Evolutionary conservation across 495 filamentous ascomycete genomes (phyloP), one percentile per base, ranked within the genome.

Genomic region (Aspergillus coremiiformis): DNA sequence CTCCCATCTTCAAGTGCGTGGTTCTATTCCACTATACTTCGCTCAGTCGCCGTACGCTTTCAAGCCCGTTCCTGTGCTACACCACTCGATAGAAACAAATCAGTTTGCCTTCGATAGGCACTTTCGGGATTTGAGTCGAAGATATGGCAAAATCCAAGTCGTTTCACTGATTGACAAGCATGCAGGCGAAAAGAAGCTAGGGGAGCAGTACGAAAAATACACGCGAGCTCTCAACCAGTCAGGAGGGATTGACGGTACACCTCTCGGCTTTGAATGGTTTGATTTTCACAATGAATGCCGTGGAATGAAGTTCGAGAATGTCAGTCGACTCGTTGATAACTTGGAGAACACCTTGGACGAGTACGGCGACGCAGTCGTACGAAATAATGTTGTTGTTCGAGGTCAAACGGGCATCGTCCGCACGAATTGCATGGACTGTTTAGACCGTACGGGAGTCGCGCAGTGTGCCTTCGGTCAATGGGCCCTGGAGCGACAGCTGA

Each of bases 401-500:
- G 75, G 63, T 37, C 92, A 96, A 61, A 74, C 66, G 17, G 92
- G 90, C 2, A 79, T 95, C 11, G 60, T 96, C 12, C 73, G 92
- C 48, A 96, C 89, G 3, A 96, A 97, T 63, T 97, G 92, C 66
- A 97, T 97, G 92, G 92, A 97, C 61, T 97, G 92, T 58, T 78
- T 97, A 12, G 91, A 96, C 60, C 82, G 90, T 23, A 96, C 92
- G 2, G 95, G 95, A 53, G 89, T 96, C 26, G 89, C 90, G 19
- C 92, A 96, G 68, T 90, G 86, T 58, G 91, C 89, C 0, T 86
- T 85, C 62, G 90, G 79, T 1, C 84, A 86, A 55, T 76, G 81
- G 67, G 84, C 84, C 27, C 75, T 97, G 19, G 87, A 95, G 55
- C 63, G 72, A 24, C 87, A 94, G 57, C 74, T 97, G 11, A 81